Evolutionary conservation across 768 basidiomycete species (phyloP).

Genomic region (Termitomyces sp.): DNA sequence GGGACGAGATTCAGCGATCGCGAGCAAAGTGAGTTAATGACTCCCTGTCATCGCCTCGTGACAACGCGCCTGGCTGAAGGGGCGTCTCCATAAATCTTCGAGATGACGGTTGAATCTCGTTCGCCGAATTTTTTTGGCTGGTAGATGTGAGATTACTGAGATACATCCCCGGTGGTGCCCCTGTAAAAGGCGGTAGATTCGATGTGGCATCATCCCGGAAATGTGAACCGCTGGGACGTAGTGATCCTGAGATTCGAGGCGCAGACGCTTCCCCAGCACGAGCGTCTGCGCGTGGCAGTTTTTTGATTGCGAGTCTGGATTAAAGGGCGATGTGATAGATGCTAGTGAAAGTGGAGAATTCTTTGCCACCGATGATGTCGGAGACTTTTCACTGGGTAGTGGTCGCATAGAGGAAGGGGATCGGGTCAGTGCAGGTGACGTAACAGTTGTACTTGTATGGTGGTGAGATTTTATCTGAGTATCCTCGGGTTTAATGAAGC

Average conservation of each 20-base stretch:
- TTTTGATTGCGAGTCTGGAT: slow-evolving; percentile 53
- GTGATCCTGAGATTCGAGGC: slow-evolving; percentile 36
- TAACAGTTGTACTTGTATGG: slow-evolving; percentile 12
- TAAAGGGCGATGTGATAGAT: slow-evolving; percentile 36
- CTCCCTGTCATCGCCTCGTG: slow-evolving; percentile 30
- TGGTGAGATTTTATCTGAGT: slow-evolving; percentile 16
- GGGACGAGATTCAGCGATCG: slow-evolving; percentile 16
- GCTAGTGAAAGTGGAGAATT: slow-evolving; percentile 32
- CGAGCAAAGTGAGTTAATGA: slow-evolving; percentile 22
- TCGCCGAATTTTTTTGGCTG: slow-evolving; percentile 22
- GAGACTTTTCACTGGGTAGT: slow-evolving; percentile 17
- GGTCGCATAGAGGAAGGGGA: slow-evolving; percentile 14
- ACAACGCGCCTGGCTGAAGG: slow-evolving; percentile 17
- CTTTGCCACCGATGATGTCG: slow-evolving; percentile 21
- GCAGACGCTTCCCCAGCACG: slow-evolving; percentile 77
- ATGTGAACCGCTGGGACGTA: slow-evolving; percentile 36
- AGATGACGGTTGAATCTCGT: slow-evolving; percentile 26
- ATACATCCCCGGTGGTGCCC: slow-evolving; percentile 21
- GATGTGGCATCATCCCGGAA: slow-evolving; percentile 18
- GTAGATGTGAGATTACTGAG: slow-evolving; percentile 18
- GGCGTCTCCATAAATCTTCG: slow-evolving; percentile 31
- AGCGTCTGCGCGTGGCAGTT: slow-evolving; percentile 77
- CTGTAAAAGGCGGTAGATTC: slow-evolving; percentile 10
- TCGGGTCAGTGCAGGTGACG: slow-evolving; percentile 21
- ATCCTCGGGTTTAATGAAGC: slow-evolving; percentile 23